Evolutionary conservation across 176 grass and related monocot species (phyloP).

Genomic region (Melocanna baccifera): DNA sequence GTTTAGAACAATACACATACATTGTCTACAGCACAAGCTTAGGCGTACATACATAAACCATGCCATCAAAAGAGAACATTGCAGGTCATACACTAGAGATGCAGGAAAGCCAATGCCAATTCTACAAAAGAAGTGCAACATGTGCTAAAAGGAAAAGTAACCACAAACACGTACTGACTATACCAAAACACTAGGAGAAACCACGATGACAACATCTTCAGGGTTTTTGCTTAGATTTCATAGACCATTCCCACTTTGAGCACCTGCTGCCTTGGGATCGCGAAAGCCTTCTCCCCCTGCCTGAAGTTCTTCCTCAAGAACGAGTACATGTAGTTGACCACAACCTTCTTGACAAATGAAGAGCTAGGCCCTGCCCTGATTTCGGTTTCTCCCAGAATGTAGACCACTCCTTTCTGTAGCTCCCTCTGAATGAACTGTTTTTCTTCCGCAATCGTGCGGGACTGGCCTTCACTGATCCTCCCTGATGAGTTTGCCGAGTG

Average conservation of each 20-base stretch:
- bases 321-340: constrained; percentile 47
- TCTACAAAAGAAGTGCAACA: neutral
- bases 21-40: neutral
- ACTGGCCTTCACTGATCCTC: neutral
- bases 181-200: neutral
- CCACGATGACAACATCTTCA: neutral
- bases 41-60: neutral
- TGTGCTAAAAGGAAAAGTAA: neutral
- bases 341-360: constrained; percentile 44
- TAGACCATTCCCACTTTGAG: constrained; percentile 60
- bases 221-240: constrained; percentile 40
- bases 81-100: neutral
- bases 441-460: neutral
- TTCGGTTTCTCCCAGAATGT: constrained; percentile 50
- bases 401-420: constrained; percentile 51
- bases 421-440: constrained; percentile 23
- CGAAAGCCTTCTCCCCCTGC: constrained; percentile 43
- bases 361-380: constrained; percentile 17
- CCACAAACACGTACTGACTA: neutral
- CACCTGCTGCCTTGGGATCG: constrained; percentile 44
- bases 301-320: constrained; percentile 56
- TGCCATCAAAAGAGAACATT: neutral
- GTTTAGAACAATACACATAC: neutral
- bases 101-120: neutral
- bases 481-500: neutral